Percentiles rank a stretch among this genome's conserved stretches.
Evolutionary conservation across 1,284 basidiomycete genomes (phyloP).

Genomic region (Spongispora temasekensis): DNA sequence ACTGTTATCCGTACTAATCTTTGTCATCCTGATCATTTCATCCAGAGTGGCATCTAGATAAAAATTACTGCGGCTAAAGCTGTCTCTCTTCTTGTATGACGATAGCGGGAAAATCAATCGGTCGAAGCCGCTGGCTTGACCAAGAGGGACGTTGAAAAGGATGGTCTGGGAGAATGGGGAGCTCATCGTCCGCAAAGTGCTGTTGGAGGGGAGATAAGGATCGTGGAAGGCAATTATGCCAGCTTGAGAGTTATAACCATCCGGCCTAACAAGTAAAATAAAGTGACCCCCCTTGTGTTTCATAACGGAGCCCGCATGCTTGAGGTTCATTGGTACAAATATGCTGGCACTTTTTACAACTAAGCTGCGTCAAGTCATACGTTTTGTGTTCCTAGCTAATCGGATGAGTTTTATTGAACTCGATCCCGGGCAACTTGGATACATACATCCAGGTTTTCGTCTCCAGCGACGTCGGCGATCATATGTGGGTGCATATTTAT

Average conservation of each 20-base stretch:
- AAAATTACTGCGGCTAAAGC: not conserved
- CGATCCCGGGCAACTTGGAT: not conserved
- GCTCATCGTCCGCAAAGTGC: not conserved
- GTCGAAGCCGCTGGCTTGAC: slow-evolving; percentile 7
- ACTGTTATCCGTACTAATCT: not conserved
- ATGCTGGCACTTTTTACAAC: not conserved
- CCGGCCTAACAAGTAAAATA: not conserved
- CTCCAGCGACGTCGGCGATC: not conserved
- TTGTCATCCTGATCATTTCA: slow-evolving; percentile 10
- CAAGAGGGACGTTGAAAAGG: slow-evolving; percentile 8
- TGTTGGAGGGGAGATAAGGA: not conserved
- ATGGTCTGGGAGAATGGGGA: not conserved
- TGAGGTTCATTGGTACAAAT: not conserved
- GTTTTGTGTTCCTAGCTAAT: not conserved
- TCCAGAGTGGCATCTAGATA: slow-evolving; percentile 14
- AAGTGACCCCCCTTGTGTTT: not conserved
- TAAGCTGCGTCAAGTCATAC: too few species aligned
- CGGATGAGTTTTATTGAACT: too few species aligned
- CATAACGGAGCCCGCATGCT: not conserved
- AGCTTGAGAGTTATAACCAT: slow-evolving; percentile 6
- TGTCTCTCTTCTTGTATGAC: not conserved
- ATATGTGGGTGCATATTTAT: not conserved
- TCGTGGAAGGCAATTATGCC: slow-evolving; percentile 2
- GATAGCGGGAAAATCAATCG: slow-evolving; percentile 4
- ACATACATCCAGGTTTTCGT: not conserved